Percentiles rank a stretch among this genome's conserved stretches.
phyloP scores from a whole-genome alignment of 2,329 filamentous ascomycete genomes.

The Aspergillus puulaauensis region DNA sequence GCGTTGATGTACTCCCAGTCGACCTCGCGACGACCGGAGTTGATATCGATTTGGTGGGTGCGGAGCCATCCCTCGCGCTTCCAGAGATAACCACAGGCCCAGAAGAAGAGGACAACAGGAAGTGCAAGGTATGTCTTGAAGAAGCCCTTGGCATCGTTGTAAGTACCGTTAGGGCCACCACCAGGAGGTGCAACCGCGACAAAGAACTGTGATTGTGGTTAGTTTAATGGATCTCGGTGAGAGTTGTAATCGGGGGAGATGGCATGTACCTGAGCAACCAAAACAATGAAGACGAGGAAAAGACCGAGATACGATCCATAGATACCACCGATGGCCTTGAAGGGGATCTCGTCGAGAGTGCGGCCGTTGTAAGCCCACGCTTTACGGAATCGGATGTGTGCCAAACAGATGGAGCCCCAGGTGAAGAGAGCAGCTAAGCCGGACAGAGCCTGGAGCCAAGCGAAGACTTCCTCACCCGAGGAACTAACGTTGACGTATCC shows the following conservation, averaged over 20 bases:
- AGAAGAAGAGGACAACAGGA: slow-evolving; percentile 40
- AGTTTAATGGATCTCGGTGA: neutral
- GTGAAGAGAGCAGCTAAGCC: slow-evolving; percentile 64
- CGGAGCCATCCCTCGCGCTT: slow-evolving; percentile 63
- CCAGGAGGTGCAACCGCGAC: slow-evolving; percentile 22
- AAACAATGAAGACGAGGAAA: slow-evolving; percentile 53
- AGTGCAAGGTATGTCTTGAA: slow-evolving; percentile 49
- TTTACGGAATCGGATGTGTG: slow-evolving; percentile 66
- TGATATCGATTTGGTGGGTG: slow-evolving; percentile 63
- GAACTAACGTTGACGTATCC: slow-evolving; percentile 43
- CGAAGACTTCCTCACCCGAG: slow-evolving; percentile 55
- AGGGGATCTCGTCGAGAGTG: slow-evolving; percentile 64
- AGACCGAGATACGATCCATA: slow-evolving; percentile 64
- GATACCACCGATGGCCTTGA: slow-evolving; percentile 59
- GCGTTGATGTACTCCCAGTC: slow-evolving; percentile 65
- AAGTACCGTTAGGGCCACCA: slow-evolving; percentile 5
- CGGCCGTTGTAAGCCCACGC: slow-evolving; percentile 62
- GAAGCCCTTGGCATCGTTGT: slow-evolving; percentile 42
- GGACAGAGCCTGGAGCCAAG: slow-evolving; percentile 65
- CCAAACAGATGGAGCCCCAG: slow-evolving; percentile 65
- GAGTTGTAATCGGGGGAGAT: neutral
- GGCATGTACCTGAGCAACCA: slow-evolving; percentile 42
- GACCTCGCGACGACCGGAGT: slow-evolving; percentile 63
- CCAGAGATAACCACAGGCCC: slow-evolving; percentile 55
- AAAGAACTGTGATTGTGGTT: slow-evolving; percentile 34